Conservation (phyloP, 148 eudicot genomes). For the Amaranthus palmeri region DNA sequence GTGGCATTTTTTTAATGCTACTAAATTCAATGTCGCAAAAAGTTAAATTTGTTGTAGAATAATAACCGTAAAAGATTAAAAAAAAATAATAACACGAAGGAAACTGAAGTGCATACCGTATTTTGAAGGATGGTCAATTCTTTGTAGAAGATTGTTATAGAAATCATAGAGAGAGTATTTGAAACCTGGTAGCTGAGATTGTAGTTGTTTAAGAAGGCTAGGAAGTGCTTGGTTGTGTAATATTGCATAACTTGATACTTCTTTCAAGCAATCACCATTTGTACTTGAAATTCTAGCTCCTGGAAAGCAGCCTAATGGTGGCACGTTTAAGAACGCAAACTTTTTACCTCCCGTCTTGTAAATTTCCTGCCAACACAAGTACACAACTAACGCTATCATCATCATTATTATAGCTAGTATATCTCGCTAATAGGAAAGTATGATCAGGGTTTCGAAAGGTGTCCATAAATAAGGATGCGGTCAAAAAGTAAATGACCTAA, state of each 20-base stretch:
- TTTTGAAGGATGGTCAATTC: conserved; percentile 23
- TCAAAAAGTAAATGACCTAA: too few species aligned
- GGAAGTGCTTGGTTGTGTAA: conserved; percentile 28
- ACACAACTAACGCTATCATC: too few species aligned
- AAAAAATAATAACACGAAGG: too few species aligned
- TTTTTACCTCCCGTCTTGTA: conserved; percentile 43
- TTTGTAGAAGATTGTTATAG: conserved; percentile 15
- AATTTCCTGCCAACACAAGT: conserved; percentile 30
- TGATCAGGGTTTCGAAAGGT: too few species aligned
- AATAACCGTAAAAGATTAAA: neutral
- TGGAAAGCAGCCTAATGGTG: conserved; percentile 35
- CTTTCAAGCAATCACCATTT: conserved; percentile 22
- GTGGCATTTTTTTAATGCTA: too few species aligned
- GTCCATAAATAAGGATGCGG: too few species aligned
- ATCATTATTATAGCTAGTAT: too few species aligned
- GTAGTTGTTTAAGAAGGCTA: conserved; percentile 15
- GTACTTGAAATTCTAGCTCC: conserved; percentile 10
- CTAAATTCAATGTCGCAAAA: too few species aligned
- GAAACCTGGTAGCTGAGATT: conserved; percentile 28
- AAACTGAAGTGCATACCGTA: conserved; percentile 24
- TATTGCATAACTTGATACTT: conserved; percentile 15
- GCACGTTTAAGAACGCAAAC: conserved; percentile 34
- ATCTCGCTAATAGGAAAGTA: too few species aligned
- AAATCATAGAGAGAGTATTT: conserved; percentile 33
- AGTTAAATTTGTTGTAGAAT: neutral